A percentile compares a stretch with the other conserved stretches of the same genome.
These are phyloP conservation scores for Podaxis rugospora DNA, from an alignment of 768 basidiomycete genomes.

Conservation along the genomic window DNA sequence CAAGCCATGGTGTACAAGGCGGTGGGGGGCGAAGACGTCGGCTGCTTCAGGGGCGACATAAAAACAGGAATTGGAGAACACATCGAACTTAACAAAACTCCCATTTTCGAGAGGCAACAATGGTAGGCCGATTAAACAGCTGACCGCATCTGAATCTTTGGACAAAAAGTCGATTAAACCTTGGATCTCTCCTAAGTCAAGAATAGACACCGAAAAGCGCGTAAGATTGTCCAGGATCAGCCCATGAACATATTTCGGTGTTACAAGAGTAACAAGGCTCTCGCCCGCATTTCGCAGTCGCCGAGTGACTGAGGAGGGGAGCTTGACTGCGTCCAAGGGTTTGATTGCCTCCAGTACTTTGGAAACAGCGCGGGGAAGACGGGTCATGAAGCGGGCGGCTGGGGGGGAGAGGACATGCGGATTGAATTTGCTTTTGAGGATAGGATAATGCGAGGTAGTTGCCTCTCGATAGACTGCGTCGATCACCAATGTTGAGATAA, in stretches of 20 bases:
- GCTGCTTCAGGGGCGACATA: conserved; percentile 21
- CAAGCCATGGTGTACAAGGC: conserved; percentile 2
- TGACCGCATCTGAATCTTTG: conserved; percentile 9
- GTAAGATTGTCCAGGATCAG: conserved; percentile 1
- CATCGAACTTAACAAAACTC: conserved; percentile 23
- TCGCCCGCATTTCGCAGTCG: not conserved
- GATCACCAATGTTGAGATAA: conserved; percentile 6
- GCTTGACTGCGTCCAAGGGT: not conserved
- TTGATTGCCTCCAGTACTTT: not conserved
- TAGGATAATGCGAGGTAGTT: not conserved
- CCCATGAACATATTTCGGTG: conserved; percentile 3
- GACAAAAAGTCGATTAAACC: conserved; percentile 25
- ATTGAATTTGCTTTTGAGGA: conserved; percentile 16
- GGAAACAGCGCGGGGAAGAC: not conserved
- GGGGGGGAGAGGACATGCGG: conserved; percentile 13
- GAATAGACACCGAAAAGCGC: conserved; percentile 15
- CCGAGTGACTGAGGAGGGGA: not conserved
- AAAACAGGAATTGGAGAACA: conserved; percentile 17
- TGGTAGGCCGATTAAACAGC: conserved; percentile 25
- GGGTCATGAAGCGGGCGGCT: conserved; percentile 2
- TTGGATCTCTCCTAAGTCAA: conserved; percentile 19
- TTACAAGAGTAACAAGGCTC: not conserved
- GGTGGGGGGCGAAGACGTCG: conserved; percentile 19
- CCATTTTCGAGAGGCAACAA: conserved; percentile 34
- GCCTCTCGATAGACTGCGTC: conserved; percentile 7